These are phyloP conservation scores for Ceratobasidium theobromae DNA, from an alignment of 1,284 basidiomycete species.

Conservation along the genomic window DNA sequence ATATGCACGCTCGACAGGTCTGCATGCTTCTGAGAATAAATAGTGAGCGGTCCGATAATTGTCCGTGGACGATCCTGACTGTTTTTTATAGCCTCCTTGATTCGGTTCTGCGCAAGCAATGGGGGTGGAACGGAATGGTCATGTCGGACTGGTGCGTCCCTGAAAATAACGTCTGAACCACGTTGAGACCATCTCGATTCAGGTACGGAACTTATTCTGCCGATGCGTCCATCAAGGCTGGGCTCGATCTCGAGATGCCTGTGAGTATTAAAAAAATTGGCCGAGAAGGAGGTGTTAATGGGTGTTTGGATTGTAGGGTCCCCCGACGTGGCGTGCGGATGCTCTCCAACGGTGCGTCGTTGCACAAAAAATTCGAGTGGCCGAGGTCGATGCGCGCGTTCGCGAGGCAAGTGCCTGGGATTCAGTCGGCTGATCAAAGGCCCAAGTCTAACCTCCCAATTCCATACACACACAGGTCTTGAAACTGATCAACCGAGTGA, in stretches of 20 bases:
- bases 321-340: constrained; percentile 52
- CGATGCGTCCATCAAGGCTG: constrained; percentile 60
- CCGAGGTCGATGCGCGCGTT: constrained; percentile 42
- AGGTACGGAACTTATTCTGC: constrained; percentile 66
- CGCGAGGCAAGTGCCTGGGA: constrained; percentile 43
- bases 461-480: background rate
- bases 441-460: constrained; percentile 33
- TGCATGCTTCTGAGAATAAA: constrained; percentile 21
- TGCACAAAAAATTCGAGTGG: constrained; percentile 42
- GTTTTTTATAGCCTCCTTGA: constrained; percentile 48
- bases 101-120: constrained; percentile 64
- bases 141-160: constrained; percentile 62
- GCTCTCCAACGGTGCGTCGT: constrained; percentile 47
- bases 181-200: constrained; percentile 29
- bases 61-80: constrained; percentile 40
- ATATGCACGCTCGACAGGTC: background rate
- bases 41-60: background rate
- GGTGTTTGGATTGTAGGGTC: constrained; percentile 42
- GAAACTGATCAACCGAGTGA: constrained; percentile 35
- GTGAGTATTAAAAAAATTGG: too few species aligned
- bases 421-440: background rate
- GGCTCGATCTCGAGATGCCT: constrained; percentile 62
- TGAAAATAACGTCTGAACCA: background rate
- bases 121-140: constrained; percentile 64
- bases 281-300: too few species aligned